These are phyloP conservation scores for Phytophthora kernoviae DNA, from an alignment of 352 stramenopile genomes.

Conservation along the genomic window DNA sequence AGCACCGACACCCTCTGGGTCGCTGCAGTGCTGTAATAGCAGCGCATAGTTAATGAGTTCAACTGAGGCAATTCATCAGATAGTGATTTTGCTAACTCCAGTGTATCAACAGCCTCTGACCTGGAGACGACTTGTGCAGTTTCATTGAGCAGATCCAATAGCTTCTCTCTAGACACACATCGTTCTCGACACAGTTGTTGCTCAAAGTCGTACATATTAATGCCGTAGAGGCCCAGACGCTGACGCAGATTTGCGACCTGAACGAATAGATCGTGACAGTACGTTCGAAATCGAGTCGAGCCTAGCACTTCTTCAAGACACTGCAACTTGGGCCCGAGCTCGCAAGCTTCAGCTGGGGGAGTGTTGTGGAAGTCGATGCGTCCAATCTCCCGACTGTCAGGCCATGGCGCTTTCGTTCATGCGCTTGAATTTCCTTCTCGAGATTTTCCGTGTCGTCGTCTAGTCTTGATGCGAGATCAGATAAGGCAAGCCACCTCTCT, in stretches of 20 bases:
- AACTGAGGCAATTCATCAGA: slow-evolving; percentile 11
- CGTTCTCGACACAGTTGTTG: slow-evolving; percentile 21
- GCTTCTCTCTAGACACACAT: slow-evolving; percentile 15
- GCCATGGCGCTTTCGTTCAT: slow-evolving; percentile 22
- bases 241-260: slow-evolving; percentile 43
- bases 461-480: slow-evolving; percentile 22
- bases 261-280: slow-evolving; percentile 45
- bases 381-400: slow-evolving; percentile 1
- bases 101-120: background rate
- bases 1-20: slow-evolving; percentile 14
- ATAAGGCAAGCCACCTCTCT: slow-evolving; percentile 28
- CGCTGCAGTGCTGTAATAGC: slow-evolving; percentile 58
- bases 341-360: slow-evolving; percentile 30
- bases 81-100: background rate
- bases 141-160: slow-evolving; percentile 28
- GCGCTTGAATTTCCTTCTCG: slow-evolving; percentile 23
- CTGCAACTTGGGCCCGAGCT: slow-evolving; percentile 46
- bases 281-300: slow-evolving; percentile 37
- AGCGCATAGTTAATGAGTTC: slow-evolving; percentile 50
- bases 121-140: slow-evolving; percentile 1
- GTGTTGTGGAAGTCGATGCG: slow-evolving; percentile 8
- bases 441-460: slow-evolving; percentile 19
- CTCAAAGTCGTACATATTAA: slow-evolving; percentile 19
- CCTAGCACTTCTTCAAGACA: slow-evolving; percentile 65
- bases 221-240: slow-evolving; percentile 41